Evolutionary conservation across 306 rosid species (phyloP), one percentile per base, ranked within the genome.

Genomic region (Hippophae tibetana): DNA sequence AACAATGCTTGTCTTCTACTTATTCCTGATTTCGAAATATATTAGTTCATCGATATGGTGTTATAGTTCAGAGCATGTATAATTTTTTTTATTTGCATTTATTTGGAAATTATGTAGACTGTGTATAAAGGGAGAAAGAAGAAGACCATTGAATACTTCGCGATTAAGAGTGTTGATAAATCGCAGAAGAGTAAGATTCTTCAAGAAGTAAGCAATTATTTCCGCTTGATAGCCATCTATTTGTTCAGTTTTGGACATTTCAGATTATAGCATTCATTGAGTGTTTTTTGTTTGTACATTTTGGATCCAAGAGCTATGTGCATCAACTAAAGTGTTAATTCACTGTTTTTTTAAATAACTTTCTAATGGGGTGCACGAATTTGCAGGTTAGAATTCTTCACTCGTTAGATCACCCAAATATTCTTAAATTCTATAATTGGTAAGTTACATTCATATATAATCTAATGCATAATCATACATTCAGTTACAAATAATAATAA

Each of bases 51-150:
- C 9, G 10, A 42, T 49, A 6, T 7, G 13, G 42, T 43, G n/a
- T 38, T 9, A 63, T 60, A 13, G 56, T 58, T 25, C 41, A 58
- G 73, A 10, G 3, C 45, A 44, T 10, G 9, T 23, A 18, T 58
- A 9, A 5, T 42, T 47, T 42, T 47, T 8, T 27, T 55, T 44
- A 44, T 13, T 3, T 58, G 69, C 41, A 38, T 27, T 55, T 44
- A 44, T 13, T 3, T 58, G 69, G 43, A 38, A 4, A 42, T n/a
- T 50, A 55, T 43, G 63, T 48, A 92, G 98, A 88, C 95, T 10
- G 98, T 92, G 67, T 92, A 92, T 65, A 92, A 92, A 74, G 98
- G 96, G 49, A 78, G 98, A 80, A 92, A 87, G 86, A 92, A 92
- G 93, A 88, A 92, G 86, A 81, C 96, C 1, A 92, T 92, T 5